phyloP scores from a whole-genome alignment of 352 stramenopile species.

The Phytopythium kandeliae region DNA sequence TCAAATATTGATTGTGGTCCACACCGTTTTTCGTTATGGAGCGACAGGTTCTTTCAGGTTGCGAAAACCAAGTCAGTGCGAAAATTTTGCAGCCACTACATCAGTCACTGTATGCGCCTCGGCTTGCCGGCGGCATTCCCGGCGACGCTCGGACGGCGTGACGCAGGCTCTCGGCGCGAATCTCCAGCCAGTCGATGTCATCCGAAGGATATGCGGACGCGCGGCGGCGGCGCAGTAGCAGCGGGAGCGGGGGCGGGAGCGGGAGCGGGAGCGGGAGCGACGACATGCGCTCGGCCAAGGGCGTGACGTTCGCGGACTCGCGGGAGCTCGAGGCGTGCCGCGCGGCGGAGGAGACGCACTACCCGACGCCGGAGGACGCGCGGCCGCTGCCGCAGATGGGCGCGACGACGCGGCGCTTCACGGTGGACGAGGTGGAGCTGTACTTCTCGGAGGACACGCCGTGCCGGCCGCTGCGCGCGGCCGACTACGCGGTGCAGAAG shows the following conservation, averaged over 20 bases:
- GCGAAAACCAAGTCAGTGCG: too few relatives aligned
- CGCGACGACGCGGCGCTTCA: slow-evolving; percentile 38
- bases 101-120: too few relatives aligned
- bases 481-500: slow-evolving; percentile 50
- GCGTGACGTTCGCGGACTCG: slow-evolving; percentile 45
- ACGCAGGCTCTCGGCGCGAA: too few relatives aligned
- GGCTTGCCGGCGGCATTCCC: too few relatives aligned
- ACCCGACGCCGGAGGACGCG: slow-evolving; percentile 29
- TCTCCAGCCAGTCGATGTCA: too few relatives aligned
- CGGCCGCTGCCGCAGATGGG: slow-evolving; percentile 37
- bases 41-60: too few relatives aligned
- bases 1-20: too few relatives aligned
- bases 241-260: neutral
- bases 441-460: slow-evolving; percentile 54
- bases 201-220: too few relatives aligned
- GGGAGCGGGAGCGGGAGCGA: neutral
- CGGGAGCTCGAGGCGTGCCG: slow-evolving; percentile 27
- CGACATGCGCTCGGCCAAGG: too few relatives aligned
- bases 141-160: too few relatives aligned
- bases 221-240: neutral
- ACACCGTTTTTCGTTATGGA: too few relatives aligned
- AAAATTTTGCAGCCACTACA: too few relatives aligned
- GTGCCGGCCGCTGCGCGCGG: slow-evolving; percentile 15
- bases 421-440: slow-evolving; percentile 57
- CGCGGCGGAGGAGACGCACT: slow-evolving; percentile 33